Conservation (phyloP, 1,284 basidiomycete species). For the Naganishia cerealis region DNA sequence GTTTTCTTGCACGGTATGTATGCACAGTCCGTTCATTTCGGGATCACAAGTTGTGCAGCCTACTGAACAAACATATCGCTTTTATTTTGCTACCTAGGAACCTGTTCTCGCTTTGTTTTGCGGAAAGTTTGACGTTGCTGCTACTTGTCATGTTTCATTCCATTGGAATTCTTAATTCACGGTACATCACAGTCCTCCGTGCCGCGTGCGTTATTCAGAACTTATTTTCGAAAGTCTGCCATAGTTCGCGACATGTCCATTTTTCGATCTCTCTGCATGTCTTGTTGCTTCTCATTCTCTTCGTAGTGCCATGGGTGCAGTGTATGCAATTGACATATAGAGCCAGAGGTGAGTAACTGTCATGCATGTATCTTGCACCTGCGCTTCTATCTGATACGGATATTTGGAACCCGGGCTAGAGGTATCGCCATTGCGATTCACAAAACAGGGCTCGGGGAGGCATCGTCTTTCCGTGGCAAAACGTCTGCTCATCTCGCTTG, state of each 20-base stretch:
- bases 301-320: constrained; percentile 51
- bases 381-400: not conserved
- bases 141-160: constrained; percentile 51
- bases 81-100: constrained; percentile 37
- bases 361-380: not conserved
- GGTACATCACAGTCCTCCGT: constrained; percentile 34
- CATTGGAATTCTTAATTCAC: constrained; percentile 46
- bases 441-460: not conserved
- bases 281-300: constrained; percentile 48
- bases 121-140: constrained; percentile 51
- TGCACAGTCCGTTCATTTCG: not conserved
- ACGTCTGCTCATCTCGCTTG: constrained; percentile 47
- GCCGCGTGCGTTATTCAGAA: not conserved
- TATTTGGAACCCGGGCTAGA: not conserved
- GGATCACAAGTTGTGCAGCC: not conserved
- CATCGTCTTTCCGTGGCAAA: constrained; percentile 39
- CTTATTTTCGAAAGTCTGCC: not conserved
- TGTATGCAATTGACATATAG: constrained; percentile 52
- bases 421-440: not conserved
- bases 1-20: constrained; percentile 43
- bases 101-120: constrained; percentile 52
- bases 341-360: constrained; percentile 41
- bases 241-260: constrained; percentile 49
- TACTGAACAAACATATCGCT: constrained; percentile 6
- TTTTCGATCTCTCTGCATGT: constrained; percentile 51